Base-by-base conservation (phyloP, 805 yeast genomes). In the Candida boleticola region DNA sequence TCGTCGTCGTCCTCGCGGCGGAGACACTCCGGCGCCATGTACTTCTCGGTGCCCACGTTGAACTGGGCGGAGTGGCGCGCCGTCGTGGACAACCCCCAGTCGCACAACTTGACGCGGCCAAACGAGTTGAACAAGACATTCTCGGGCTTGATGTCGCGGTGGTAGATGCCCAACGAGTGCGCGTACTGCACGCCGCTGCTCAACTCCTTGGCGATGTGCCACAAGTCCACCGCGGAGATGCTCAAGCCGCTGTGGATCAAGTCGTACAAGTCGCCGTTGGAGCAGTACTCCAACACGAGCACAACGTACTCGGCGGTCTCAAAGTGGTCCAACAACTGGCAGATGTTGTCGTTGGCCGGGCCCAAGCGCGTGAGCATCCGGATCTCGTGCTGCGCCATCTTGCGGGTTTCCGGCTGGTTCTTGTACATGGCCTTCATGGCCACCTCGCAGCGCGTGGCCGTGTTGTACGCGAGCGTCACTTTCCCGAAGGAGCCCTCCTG, bases 141-240 rank as follows among this genome's bases (percentile, higher is more conserved):
- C 60, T 83, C 90, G 1, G 90, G 90, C 58, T 83, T 83, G 43
- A 83, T 73, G 55, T 83, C 90, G 37, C 90, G 67, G 58, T 83
- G 90, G 48, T 77, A 82, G 11, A 83, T 70, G 0, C 83, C 83
- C 32, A 64, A 60, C 3, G 74, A 59, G 54, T 85, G 92, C 3
- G 83, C 69, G 51, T 65, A 78, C 11, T 60, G 51, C 21, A 85
- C 61, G 6, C 83, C 86, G 29, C 64, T 61, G 42, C 65, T 61
- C 40, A 84, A 51, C 57, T 83, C 85, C 39, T 64, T 64, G 29
- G 79, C 56, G 68, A 71, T 44, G 62, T 55, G 47, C 61, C 69
- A 51, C 57, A 68, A 50, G 55, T 68, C 55, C 22, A 52, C 40
- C 38, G 56, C 36, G 34, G 54, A 35, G 6, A 53, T 40, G 25